Evolutionary conservation across 352 stramenopile genomes (phyloP).

Genomic region (Phytophthora cactorum): DNA sequence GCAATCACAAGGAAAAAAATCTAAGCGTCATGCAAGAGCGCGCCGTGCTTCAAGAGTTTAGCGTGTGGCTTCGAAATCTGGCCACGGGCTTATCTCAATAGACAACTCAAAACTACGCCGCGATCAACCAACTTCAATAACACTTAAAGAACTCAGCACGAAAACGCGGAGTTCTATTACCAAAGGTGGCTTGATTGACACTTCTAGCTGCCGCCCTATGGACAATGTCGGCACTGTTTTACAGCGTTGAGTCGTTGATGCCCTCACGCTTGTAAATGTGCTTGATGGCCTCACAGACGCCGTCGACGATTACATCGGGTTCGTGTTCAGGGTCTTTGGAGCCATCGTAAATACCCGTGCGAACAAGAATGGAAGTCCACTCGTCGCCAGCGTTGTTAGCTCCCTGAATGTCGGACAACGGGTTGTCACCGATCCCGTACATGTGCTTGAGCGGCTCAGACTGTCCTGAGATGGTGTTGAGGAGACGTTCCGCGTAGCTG

Average conservation of each 20-base stretch:
- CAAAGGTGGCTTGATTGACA: neutral
- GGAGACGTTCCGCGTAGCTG: constrained; percentile 73
- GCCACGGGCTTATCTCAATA: constrained; percentile 24
- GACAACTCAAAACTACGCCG: constrained; percentile 2
- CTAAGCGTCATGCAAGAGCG: constrained; percentile 67
- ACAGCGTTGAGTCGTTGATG: constrained; percentile 49
- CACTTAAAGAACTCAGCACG: constrained; percentile 2
- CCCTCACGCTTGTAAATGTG: constrained; percentile 74
- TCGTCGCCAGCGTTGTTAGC: constrained; percentile 83
- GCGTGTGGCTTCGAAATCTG: constrained; percentile 75
- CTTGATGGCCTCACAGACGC: constrained; percentile 78
- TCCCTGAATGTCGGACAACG: constrained; percentile 84
- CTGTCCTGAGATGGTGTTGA: constrained; percentile 61
- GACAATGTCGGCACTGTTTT: constrained; percentile 7
- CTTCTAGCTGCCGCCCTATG: constrained; percentile 1
- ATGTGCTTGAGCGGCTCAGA: constrained; percentile 59
- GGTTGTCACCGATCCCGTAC: constrained; percentile 92
- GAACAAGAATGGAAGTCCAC: constrained; percentile 89
- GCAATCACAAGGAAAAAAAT: constrained; percentile 1
- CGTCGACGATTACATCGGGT: constrained; percentile 66
- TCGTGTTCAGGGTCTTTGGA: constrained; percentile 63
- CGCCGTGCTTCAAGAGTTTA: constrained; percentile 82
- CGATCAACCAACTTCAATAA: neutral
- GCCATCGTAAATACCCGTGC: constrained; percentile 86
- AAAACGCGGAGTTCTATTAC: constrained; percentile 33